Evolutionary conservation across 2,329 filamentous ascomycete genomes (phyloP), one percentile per base, ranked within the genome.

Genomic region (Claviceps purpurea): DNA sequence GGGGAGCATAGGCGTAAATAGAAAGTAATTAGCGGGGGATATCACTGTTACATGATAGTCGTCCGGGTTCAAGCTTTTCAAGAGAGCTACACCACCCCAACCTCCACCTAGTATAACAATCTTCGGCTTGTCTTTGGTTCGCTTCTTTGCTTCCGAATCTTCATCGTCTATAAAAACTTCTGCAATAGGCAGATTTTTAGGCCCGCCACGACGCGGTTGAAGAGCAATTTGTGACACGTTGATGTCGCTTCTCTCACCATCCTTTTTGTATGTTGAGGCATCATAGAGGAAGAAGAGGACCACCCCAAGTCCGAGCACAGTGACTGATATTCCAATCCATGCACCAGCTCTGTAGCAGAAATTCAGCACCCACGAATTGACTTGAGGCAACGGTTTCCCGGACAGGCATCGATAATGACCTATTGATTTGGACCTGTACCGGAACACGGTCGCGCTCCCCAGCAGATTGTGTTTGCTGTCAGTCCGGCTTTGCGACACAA

Each of bases 1-100:
- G 1, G 93, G 93, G 44, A 98, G 75, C 90, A 98, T 97, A 0
- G 93, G 93, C 2, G 93, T 98, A 68, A 98, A 98, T 37, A 98
- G 72, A 70, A 98, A 98, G 71, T 97, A 95, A 62, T 97, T 97
- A 39, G 86, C 86, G 0, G 93, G 91, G 13, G 89, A 95, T 44
- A 98, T 85, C 41, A 98, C 85, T 4, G 91, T 97, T 59, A 98
- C 84, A 67, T 98, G 90, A 65, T 96, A 98, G 60, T 96, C 88
- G 13, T 90, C 88, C 0, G 89, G 84, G 56, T 91, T 86, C 56
- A 98, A 70, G 56, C 88, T 85, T 71, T 98, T 98, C 59, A 98
- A 71, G 54, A 98, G 72, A 4, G 91, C 88, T 55, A 98, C 87
- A 61, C 89, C 89, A 51, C 90, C 93, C 93, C 93, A 98, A 45